Evolutionary conservation across 495 filamentous ascomycete species (phyloP), one percentile per base, ranked within the genome.

Genomic region (Trichoderma reesei): DNA sequence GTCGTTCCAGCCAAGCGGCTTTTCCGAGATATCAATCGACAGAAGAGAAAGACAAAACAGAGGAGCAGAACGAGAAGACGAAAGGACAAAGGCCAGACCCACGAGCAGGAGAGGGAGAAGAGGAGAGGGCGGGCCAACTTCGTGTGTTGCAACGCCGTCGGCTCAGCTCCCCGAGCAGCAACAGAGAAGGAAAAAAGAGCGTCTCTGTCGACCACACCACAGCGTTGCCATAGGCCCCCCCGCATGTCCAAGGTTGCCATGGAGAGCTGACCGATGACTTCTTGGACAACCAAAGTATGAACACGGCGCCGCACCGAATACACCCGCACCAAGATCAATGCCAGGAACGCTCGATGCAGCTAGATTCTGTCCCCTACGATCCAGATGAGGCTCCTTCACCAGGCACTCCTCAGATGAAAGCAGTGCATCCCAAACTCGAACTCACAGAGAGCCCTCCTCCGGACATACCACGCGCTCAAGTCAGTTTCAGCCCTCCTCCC

Each of bases 381-480:
- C 42, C 42, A 46, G 42, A 46, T 46, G 42, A 46, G 42, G 42
- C 42, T 39, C 38, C 11, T 39, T 39, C 38, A 18, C 46, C 51
- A 56, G 51, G 51, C 51, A 33, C 51, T 56, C 51, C 51, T 56
- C 51, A 34, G 51, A 56, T 56, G 51, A 56, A 31, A 56, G 51
- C 51, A 13, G 51, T 56, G 26, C 51, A 56, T 56, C 51, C 51
- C 20, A 56, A 31, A 26, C 51, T 56, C 51, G 51, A 56, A 56
- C 51, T 31, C 51, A 56, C 51, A 33, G 51, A 56, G 51, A 63
- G 41, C 26, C 61, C 61, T 42, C 61, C 61, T 11, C 61, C 61
- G 26, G 26, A 34, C 6, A 44, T 62, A 16, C 61, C 61, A 41
- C 20, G 11, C 37, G 61, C 18, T 42, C 39, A 44, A 62, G 61